These are phyloP conservation scores for Heterobasidion occidentale DNA, from an alignment of 1,284 basidiomycete genomes.

Conservation along the genomic window DNA sequence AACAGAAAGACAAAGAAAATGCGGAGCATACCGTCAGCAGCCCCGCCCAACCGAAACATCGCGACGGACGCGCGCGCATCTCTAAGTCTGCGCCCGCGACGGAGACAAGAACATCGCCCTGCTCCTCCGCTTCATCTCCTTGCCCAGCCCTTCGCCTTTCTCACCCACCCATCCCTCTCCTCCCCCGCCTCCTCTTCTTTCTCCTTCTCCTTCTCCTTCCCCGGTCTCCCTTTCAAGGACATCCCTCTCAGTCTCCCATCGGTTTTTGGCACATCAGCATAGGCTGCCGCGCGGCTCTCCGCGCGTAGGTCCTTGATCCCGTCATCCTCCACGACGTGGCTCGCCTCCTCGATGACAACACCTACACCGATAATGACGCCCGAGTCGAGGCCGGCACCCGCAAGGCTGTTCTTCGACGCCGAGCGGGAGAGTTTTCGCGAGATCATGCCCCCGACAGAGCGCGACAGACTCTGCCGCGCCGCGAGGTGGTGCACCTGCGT, in stretches of 20 bases:
- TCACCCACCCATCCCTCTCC: constrained; percentile 28
- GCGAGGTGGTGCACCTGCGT: constrained; percentile 52
- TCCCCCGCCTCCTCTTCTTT: constrained; percentile 10
- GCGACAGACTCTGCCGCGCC: constrained; percentile 40
- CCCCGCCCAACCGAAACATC: not conserved
- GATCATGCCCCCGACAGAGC: constrained; percentile 39
- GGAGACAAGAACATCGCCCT: constrained; percentile 11
- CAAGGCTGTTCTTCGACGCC: constrained; percentile 26
- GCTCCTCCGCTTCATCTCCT: constrained; percentile 41
- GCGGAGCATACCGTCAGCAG: not conserved
- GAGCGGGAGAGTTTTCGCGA: constrained; percentile 46
- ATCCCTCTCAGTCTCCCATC: not conserved
- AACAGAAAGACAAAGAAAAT: not conserved
- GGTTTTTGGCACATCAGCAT: constrained; percentile 32
- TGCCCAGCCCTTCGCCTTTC: constrained; percentile 42
- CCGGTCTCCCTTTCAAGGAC: constrained; percentile 14
- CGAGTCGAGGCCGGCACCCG: constrained; percentile 7
- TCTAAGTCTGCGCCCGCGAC: not conserved
- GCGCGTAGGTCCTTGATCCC: constrained; percentile 19
- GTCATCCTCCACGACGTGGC: not conserved
- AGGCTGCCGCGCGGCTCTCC: constrained; percentile 24
- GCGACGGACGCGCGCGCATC: not conserved
- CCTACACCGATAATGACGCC: constrained; percentile 25
- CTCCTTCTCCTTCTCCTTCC: constrained; percentile 3
- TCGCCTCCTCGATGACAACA: constrained; percentile 18